phyloP scores from a whole-genome alignment of 2,329 filamentous ascomycete species.

The Alternaria sp. region DNA sequence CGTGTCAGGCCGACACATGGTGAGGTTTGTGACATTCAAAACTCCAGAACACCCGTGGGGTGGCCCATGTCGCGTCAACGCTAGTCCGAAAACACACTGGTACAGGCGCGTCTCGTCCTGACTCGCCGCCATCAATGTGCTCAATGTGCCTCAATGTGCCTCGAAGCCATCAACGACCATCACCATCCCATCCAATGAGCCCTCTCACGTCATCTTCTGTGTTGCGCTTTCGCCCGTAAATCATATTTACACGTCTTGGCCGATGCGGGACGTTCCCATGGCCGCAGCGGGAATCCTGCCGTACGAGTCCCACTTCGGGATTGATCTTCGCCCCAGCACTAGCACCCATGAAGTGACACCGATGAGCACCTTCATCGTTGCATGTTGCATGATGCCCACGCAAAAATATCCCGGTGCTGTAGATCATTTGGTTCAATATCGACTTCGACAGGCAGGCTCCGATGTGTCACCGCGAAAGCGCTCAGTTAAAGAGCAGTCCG shows the following conservation, averaged over 20 bases:
- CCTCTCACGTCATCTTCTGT: background rate
- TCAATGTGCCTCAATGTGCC: slow-evolving; percentile 23
- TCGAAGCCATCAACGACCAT: background rate
- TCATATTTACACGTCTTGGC: background rate
- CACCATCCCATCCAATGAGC: slow-evolving; percentile 1
- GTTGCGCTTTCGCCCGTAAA: background rate
- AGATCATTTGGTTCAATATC: background rate
- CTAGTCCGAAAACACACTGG: background rate
- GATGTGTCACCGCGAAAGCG: background rate
- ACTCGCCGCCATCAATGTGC: slow-evolving; percentile 23
- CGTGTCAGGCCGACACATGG: background rate
- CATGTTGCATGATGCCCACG: background rate
- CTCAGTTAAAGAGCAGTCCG: background rate
- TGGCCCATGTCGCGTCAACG: background rate
- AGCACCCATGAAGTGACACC: slow-evolving; percentile 4
- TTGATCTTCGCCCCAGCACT: background rate
- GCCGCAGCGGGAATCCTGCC: background rate
- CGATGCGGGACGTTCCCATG: background rate
- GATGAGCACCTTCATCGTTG: slow-evolving; percentile 5
- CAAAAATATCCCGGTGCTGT: background rate
- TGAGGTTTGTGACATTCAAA: background rate
- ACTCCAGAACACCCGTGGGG: background rate
- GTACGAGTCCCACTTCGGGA: background rate
- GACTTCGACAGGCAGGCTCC: background rate
- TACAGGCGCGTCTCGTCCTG: background rate